Percentiles rank a stretch among this genome's conserved stretches.
phyloP scores from a whole-genome alignment of 257 asterid genomes.

The Gentiana straminea region DNA sequence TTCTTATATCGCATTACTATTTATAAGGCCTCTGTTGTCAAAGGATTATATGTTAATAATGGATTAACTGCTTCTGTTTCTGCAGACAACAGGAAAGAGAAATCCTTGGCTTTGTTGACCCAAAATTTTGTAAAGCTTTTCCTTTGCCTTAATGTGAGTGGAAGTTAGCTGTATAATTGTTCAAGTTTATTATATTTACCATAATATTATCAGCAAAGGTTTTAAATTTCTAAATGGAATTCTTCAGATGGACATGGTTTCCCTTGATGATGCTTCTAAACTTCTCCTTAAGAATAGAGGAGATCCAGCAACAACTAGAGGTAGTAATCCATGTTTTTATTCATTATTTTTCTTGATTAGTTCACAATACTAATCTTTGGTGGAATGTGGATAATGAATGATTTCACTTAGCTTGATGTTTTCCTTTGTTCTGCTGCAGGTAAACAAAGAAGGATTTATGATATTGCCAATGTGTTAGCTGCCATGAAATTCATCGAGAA shows the following conservation, averaged over 20 bases:
- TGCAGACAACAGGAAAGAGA: conserved; percentile 60
- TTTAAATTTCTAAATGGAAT: not conserved
- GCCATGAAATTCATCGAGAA: conserved; percentile 92
- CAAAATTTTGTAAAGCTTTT: conserved; percentile 91
- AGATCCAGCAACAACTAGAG: conserved; percentile 84
- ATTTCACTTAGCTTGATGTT: conserved; percentile 10
- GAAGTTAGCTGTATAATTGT: not conserved
- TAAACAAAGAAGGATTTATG: conserved; percentile 85
- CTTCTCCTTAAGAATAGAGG: conserved; percentile 77
- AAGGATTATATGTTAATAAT: too few species aligned
- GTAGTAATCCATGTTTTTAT: conserved; percentile 22
- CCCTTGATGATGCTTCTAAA: conserved; percentile 95
- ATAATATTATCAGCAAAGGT: too few species aligned
- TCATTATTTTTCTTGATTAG: not conserved
- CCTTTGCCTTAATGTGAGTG: conserved; percentile 78
- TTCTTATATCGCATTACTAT: not conserved
- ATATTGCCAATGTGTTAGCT: conserved; percentile 89
- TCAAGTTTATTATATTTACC: too few species aligned
- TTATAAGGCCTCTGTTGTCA: too few species aligned
- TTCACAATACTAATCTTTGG: not conserved
- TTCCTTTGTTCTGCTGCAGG: conserved; percentile 38
- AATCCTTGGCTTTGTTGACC: conserved; percentile 91
- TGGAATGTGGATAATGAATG: not conserved
- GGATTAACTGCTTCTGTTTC: too few species aligned
- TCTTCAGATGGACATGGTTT: conserved; percentile 72